phyloP scores from a whole-genome alignment of 106 monocot genomes.

The Narthecium ossifragum region DNA sequence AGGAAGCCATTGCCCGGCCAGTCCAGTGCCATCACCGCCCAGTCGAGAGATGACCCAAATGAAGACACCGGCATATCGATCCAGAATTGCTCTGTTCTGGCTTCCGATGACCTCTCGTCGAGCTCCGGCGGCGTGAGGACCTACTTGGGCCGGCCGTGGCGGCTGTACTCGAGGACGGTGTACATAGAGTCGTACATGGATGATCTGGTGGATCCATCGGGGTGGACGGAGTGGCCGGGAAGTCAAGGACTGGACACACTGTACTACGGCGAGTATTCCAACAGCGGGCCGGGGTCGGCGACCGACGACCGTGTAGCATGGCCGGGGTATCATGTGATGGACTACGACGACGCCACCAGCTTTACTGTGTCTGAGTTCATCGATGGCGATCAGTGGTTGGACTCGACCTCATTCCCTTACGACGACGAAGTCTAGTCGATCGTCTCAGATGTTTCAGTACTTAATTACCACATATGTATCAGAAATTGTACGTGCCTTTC shows the following conservation, averaged over 20 bases:
- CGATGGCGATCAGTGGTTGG: constrained; percentile 36
- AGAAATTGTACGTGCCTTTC: not conserved
- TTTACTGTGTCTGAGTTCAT: constrained; percentile 45
- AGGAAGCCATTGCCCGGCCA: constrained; percentile 37
- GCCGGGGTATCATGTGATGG: constrained; percentile 45
- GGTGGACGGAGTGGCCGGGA: constrained; percentile 52
- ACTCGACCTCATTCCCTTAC: constrained; percentile 34
- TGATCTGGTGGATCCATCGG: constrained; percentile 45
- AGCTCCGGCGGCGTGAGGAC: constrained; percentile 14
- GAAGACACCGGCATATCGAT: constrained; percentile 48
- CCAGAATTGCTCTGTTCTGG: constrained; percentile 42
- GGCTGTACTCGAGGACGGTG: constrained; percentile 59
- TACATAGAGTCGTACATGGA: constrained; percentile 61
- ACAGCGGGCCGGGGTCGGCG: constrained; percentile 31
- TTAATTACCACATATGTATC: not conserved
- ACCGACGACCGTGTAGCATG: constrained; percentile 31
- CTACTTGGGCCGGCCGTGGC: constrained; percentile 81
- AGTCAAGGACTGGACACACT: constrained; percentile 31
- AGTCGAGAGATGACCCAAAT: constrained; percentile 46
- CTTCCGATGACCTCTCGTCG: constrained; percentile 27
- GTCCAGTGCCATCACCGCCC: constrained; percentile 56
- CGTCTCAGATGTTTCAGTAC: no score
- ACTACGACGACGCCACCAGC: constrained; percentile 29
- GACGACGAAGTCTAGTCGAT: constrained; percentile 38
- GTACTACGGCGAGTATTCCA: constrained; percentile 52